These are phyloP conservation scores for Silene conica DNA, from an alignment of 148 eudicot genomes.

Conservation along the genomic window DNA sequence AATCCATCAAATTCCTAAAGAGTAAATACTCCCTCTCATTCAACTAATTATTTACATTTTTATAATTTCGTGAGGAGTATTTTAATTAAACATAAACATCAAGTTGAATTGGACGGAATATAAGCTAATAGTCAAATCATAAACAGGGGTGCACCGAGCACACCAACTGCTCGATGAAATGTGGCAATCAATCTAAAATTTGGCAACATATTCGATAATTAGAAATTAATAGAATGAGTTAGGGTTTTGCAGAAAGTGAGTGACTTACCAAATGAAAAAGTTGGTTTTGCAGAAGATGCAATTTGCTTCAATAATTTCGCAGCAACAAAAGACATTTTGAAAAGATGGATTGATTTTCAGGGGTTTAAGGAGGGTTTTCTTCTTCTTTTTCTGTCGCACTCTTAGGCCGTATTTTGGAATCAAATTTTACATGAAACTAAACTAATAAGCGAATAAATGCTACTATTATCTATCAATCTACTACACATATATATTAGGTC, in stretches of 20 bases:
- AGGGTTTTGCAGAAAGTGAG: background rate
- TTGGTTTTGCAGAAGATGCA: constrained; percentile 23
- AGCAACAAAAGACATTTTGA: constrained; percentile 25
- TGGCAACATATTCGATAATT: background rate
- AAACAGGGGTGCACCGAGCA: too few species aligned
- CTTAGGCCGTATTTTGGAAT: too few species aligned
- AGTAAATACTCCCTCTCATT: background rate
- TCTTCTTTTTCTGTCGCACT: background rate
- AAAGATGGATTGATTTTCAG: background rate
- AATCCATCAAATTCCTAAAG: background rate
- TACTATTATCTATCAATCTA: too few species aligned
- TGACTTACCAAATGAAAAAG: constrained; percentile 17
- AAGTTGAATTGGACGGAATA: background rate
- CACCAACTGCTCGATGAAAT: too few species aligned
- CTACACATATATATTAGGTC: too few species aligned
- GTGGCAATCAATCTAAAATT: background rate
- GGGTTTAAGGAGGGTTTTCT: background rate
- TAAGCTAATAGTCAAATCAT: too few species aligned
- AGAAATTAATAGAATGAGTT: too few species aligned
- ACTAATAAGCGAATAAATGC: too few species aligned
- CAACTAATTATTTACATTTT: background rate
- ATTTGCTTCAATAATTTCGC: constrained; percentile 23
- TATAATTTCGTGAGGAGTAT: background rate
- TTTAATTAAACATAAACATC: background rate
- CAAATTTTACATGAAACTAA: too few species aligned